A percentile compares a stretch with the other conserved stretches of the same genome.
Evolutionary conservation across 129 eudicot genomes (phyloP).

Genomic region (Apium graveolens): DNA sequence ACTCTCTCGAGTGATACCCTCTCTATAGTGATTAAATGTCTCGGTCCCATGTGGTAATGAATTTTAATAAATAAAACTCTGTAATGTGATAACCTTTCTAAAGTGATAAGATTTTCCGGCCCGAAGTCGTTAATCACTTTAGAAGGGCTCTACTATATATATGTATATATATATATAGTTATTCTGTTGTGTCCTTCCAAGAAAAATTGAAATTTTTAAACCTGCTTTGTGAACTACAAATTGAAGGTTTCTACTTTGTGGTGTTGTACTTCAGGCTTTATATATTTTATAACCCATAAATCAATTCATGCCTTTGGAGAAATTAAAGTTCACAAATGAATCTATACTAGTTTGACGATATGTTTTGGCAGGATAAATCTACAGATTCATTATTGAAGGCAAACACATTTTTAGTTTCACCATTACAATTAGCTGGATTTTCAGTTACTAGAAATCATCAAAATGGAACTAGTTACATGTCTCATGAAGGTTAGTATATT

Average conservation of each 20-base stretch:
- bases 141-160: too few relatives aligned
- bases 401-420: slow-evolving; percentile 39
- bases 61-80: too few relatives aligned
- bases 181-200: too few relatives aligned
- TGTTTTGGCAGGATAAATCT: slow-evolving; percentile 51
- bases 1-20: too few relatives aligned
- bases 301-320: background rate
- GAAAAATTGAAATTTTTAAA: too few relatives aligned
- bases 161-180: too few relatives aligned
- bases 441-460: slow-evolving; percentile 40
- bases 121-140: too few relatives aligned
- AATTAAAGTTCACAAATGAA: slow-evolving; percentile 4
- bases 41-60: too few relatives aligned
- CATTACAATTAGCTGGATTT: slow-evolving; percentile 45
- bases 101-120: too few relatives aligned
- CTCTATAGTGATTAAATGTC: too few relatives aligned
- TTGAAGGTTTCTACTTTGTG: background rate
- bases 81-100: too few relatives aligned
- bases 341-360: slow-evolving; percentile 17
- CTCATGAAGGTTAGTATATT: slow-evolving; percentile 45
- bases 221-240: background rate
- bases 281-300: background rate
- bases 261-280: background rate
- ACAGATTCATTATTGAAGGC: slow-evolving; percentile 43
- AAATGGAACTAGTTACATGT: slow-evolving; percentile 30